These are phyloP conservation scores for Fusarium keratoplasticum DNA, from an alignment of 2,329 filamentous ascomycete genomes.

Conservation along the genomic window DNA sequence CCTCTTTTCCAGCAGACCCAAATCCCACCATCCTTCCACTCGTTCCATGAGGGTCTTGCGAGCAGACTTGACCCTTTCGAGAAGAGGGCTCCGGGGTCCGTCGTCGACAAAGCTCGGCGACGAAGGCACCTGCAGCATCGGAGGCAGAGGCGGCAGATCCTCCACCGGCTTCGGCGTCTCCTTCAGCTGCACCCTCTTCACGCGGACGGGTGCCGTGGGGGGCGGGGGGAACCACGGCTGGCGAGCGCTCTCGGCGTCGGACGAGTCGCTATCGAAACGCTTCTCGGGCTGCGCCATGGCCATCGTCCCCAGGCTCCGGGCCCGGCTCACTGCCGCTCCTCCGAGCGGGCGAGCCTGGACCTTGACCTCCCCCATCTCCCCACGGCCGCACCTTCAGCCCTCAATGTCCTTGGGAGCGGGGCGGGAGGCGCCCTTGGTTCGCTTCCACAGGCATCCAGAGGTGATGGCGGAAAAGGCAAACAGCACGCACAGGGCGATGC, in stretches of 20 bases:
- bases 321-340: conserved; percentile 35
- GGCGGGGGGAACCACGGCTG: conserved; percentile 49
- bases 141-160: conserved; percentile 47
- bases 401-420: conserved; percentile 61
- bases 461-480: conserved; percentile 73
- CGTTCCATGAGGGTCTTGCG: conserved; percentile 61
- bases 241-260: conserved; percentile 44
- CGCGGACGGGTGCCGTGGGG: conserved; percentile 50
- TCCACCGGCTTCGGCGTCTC: conserved; percentile 45
- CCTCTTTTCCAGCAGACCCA: conserved; percentile 61
- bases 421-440: conserved; percentile 57
- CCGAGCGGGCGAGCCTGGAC: conserved; percentile 24
- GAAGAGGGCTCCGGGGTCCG: conserved; percentile 41
- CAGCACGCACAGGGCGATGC: conserved; percentile 80
- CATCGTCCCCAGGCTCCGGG: conserved; percentile 53
- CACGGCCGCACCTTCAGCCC: conserved; percentile 61
- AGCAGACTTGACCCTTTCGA: conserved; percentile 48
- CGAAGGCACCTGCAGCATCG: conserved; percentile 39
- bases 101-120: conserved; percentile 32
- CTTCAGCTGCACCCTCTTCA: conserved; percentile 35
- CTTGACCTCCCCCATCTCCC: conserved; percentile 41
- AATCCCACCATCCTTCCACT: conserved; percentile 67
- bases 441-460: conserved; percentile 71
- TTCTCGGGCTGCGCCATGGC: conserved; percentile 49
- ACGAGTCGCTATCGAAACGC: conserved; percentile 48